phyloP scores from a whole-genome alignment of 2,329 filamentous ascomycete species.

The Magnaporthiopsis rhizophila region DNA sequence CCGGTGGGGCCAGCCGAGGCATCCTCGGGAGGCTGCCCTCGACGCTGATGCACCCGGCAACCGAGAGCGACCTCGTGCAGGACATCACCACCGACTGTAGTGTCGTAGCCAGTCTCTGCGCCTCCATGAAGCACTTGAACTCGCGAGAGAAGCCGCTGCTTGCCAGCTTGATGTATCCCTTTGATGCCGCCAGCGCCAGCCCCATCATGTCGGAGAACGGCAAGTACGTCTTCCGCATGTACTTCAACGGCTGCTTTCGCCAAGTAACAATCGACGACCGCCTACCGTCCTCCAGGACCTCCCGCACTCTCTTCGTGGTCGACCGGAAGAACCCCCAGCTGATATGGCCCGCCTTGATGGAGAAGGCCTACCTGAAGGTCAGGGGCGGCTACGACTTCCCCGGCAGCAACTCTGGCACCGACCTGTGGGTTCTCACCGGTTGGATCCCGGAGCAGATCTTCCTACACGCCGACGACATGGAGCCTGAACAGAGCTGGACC shows the following conservation, averaged over 20 bases:
- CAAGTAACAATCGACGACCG: constrained; percentile 84
- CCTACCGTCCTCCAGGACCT: constrained; percentile 67
- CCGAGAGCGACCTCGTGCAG: constrained; percentile 75
- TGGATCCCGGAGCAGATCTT: constrained; percentile 98
- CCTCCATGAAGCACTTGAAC: constrained; percentile 61
- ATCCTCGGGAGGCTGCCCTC: constrained; percentile 8
- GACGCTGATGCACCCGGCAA: constrained; percentile 29
- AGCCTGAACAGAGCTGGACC: constrained; percentile 68
- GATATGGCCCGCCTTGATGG: constrained; percentile 85
- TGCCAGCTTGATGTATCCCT: constrained; percentile 63
- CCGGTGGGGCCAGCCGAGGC: background rate
- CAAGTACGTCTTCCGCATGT: constrained; percentile 85
- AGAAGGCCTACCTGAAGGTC: constrained; percentile 95
- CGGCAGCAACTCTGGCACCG: constrained; percentile 92
- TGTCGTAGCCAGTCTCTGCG: constrained; percentile 90
- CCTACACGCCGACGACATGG: constrained; percentile 73
- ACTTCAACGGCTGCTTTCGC: constrained; percentile 91
- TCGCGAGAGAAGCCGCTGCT: constrained; percentile 64
- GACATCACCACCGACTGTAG: constrained; percentile 96
- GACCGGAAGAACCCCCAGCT: constrained; percentile 75
- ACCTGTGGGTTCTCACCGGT: constrained; percentile 84
- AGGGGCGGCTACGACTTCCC: constrained; percentile 96
- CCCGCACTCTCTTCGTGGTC: constrained; percentile 75
- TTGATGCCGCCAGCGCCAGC: constrained; percentile 46
- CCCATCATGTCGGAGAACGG: constrained; percentile 68